Conservation (phyloP, 2,329 filamentous ascomycete species). For the Cryphonectria japonica region DNA sequence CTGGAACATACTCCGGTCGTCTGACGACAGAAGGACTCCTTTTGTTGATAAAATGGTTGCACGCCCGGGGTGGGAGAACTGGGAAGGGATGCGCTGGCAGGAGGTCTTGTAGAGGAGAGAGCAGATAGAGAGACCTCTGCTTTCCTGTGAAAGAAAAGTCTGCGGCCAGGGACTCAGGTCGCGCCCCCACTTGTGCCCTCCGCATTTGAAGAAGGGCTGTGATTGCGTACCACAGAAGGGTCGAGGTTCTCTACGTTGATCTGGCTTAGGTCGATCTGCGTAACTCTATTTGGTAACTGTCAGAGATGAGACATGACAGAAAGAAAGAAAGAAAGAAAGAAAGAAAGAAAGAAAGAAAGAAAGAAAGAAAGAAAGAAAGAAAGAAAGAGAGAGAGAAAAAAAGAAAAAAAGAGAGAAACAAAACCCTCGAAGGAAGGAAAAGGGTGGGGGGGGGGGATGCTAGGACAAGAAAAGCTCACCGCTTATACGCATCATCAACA, state of each 20-base stretch:
- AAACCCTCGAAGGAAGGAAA: not conserved
- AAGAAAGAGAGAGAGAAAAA: too few species aligned
- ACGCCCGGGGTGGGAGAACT: too few species aligned
- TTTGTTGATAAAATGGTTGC: too few species aligned
- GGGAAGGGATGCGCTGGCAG: too few species aligned
- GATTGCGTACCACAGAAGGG: not conserved
- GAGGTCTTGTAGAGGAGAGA: too few species aligned
- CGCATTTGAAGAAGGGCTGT: not conserved
- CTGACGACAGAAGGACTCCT: too few species aligned
- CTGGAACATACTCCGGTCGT: too few species aligned
- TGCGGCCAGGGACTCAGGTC: not conserved
- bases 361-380: not conserved
- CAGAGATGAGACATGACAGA: not conserved
- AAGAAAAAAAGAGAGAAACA: too few species aligned
- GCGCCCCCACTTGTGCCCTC: not conserved
- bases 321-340: not conserved
- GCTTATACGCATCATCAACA: constrained; percentile 46
- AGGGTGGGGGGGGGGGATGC: not conserved
- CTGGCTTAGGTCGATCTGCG: constrained; percentile 22
- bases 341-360: too few species aligned
- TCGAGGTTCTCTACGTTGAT: constrained; percentile 24
- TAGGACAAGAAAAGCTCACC: constrained; percentile 24
- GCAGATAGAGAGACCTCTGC: too few species aligned
- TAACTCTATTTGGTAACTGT: not conserved
- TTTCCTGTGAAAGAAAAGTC: not conserved